Evolutionary conservation across 2,329 filamentous ascomycete species (phyloP).

Genomic region (Ilyonectria destructans): DNA sequence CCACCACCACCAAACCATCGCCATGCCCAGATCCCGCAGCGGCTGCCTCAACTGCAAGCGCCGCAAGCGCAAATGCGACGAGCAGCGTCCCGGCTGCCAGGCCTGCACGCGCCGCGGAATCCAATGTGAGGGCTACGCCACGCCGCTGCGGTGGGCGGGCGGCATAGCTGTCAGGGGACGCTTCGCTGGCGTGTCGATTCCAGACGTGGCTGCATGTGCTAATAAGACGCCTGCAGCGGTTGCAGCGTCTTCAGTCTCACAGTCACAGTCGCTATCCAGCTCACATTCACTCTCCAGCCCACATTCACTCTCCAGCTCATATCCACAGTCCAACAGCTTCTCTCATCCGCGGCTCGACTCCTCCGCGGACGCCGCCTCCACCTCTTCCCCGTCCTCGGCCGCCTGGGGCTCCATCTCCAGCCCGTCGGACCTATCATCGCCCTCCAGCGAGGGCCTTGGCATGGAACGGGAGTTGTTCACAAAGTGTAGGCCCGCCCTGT

Average conservation of each 20-base stretch:
- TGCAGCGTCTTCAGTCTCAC: neutral
- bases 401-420: constrained; percentile 33
- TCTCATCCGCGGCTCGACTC: no score
- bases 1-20: neutral
- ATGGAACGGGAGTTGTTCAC: constrained; percentile 38
- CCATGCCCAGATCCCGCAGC: constrained; percentile 44
- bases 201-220: constrained; percentile 32
- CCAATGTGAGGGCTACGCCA: constrained; percentile 43
- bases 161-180: constrained; percentile 46
- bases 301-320: no score
- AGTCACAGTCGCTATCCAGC: no score
- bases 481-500: constrained; percentile 31
- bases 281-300: no score
- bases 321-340: no score
- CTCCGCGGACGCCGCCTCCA: neutral
- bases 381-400: constrained; percentile 22
- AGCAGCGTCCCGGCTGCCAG: constrained; percentile 40
- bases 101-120: constrained; percentile 42
- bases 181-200: constrained; percentile 42
- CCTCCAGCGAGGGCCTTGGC: constrained; percentile 13
- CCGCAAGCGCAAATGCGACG: constrained; percentile 48
- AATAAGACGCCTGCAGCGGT: neutral
- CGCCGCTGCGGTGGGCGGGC: constrained; percentile 45
- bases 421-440: constrained; percentile 31
- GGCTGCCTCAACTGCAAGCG: constrained; percentile 48